phyloP scores from a whole-genome alignment of 2,329 filamentous ascomycete genomes.

The Xylaria multiplex region DNA sequence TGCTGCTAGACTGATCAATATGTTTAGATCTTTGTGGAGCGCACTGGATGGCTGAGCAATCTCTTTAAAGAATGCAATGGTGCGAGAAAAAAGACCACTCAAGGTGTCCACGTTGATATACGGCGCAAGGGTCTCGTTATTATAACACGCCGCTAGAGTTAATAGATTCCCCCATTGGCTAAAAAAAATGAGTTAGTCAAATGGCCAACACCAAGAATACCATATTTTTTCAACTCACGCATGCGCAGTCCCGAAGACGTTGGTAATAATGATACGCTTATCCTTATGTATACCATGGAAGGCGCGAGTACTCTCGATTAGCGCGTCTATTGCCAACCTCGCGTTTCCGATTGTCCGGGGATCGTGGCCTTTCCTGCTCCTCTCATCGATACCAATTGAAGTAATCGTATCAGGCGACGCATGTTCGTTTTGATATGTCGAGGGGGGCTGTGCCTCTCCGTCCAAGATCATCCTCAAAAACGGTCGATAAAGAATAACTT shows the following conservation, averaged over 20 bases:
- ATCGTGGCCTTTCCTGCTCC: conserved; percentile 43
- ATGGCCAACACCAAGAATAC: neutral
- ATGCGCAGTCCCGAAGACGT: conserved; percentile 93
- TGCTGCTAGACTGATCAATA: conserved; percentile 66
- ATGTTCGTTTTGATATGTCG: conserved; percentile 36
- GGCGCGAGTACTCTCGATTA: conserved; percentile 85
- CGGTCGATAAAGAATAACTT: conserved; percentile 87
- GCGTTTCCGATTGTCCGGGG: conserved; percentile 64
- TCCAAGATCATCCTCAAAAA: conserved; percentile 71
- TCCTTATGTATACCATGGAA: conserved; percentile 73
- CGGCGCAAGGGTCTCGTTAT: conserved; percentile 68
- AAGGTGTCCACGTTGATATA: conserved; percentile 68
- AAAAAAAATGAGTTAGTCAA: conserved; percentile 25
- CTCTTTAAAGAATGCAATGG: conserved; percentile 78
- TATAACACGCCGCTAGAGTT: conserved; percentile 84
- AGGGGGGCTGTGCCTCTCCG: conserved; percentile 38
- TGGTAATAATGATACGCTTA: conserved; percentile 85
- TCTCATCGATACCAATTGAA: conserved; percentile 31
- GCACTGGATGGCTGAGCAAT: conserved; percentile 79
- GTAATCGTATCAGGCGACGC: conserved; percentile 34
- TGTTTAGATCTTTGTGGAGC: conserved; percentile 76
- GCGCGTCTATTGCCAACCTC: conserved; percentile 72
- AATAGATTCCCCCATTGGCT: conserved; percentile 98
- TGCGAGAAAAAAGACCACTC: conserved; percentile 72
- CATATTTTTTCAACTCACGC: conserved; percentile 74